Evolutionary conservation across 352 stramenopile genomes (phyloP), one percentile per base, ranked within the genome.

Genomic region (Aphanomyces invadans): DNA sequence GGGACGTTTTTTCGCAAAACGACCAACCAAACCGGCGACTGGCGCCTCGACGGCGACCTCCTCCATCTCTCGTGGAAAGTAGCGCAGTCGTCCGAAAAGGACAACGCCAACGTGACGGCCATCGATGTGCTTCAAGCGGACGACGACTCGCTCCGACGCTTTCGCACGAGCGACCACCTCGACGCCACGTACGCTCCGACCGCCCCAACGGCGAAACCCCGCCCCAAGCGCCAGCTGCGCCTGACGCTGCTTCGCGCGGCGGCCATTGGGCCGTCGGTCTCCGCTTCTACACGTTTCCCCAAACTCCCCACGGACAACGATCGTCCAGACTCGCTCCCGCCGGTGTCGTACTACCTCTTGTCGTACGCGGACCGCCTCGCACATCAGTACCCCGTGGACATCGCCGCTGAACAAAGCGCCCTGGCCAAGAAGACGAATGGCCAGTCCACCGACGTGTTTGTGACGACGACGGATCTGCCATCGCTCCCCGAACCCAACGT

Each of bases 21-120:
- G 42, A 82, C 89, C 44, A 78, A 81, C 4, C 61, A 81, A 5
- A 82, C 80, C 44, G 86, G 86, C 11, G 89, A 77, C 28, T 95
- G 86, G 86, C 71, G 83, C 52, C 62, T 95, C 1, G 81, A 90
- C 42, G 86, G 84, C 12, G 84, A 95, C 64, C 71, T 92, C 46
- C 63, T 95, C 49, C 85, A 92, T 70, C 67, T 95, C 19, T 88
- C 88, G 54, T 95, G 86, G 86, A 78, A 74, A 36, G 72, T 77
- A 3, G 52, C 70, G 31, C 26, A 57, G 31, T 63, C 54, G 21
- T 62, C 54, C 9, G 5, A 62, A 10, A 57, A 71, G 2, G 55
- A 71, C 7, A 63, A 70, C 21, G 28, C 44, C 31, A 31, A 32
- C 1, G 19, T 70, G 1, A 55, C 46, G 36, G 21, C 61, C 2